Evolutionary conservation across 305 asterid species (phyloP), one percentile per base, ranked within the genome.

Genomic region (Fraxinus ornus): DNA sequence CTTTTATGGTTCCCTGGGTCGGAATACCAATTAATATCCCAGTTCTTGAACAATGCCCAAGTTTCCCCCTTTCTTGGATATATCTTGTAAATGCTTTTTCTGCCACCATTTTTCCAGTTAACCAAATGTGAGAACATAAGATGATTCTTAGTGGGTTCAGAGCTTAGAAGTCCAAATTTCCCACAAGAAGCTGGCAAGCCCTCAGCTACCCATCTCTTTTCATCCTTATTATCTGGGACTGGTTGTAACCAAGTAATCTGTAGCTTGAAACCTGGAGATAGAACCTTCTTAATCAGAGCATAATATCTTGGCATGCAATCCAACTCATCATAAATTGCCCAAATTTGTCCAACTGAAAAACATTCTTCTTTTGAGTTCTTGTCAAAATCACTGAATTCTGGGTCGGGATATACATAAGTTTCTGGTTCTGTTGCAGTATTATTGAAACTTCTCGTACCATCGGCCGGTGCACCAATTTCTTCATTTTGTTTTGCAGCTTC

Each of bases 361-460:
- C 41, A 32, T 70, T 84, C 84, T 10, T 79, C 87, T 62, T 78
- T 79, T 30, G 75, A 21, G 72, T 19, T 5, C 21, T 26, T 37
- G 78, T 78, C 86, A 21, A 62, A 72, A 80, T 85, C 88, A 78
- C 82, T 82, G 24, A 62, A 83, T 73, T 83, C 89, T 68, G 78
- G 71, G 24, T 79, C 75, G 24, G 39, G 41, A 32, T 70, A 70
- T 13, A 28, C 41, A 32, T 30, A 70, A 13, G 76, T 70, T 70
- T 75, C 26, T 8, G 87, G 82, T 32, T 74, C 84, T 30, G 82
- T 84, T 57, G 60, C 39, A 9, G 35, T 8, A 60, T 60, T 60
- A 21, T 60, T 21, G 30, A 60, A 60, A 33, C 5, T 4, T 24
- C n/a, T 73, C 0, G 3, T 17, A 35, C 72, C 79, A 75, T 79